phyloP scores from a whole-genome alignment of 2,329 filamentous ascomycete species.

The Cladosporium sphaerospermum region DNA sequence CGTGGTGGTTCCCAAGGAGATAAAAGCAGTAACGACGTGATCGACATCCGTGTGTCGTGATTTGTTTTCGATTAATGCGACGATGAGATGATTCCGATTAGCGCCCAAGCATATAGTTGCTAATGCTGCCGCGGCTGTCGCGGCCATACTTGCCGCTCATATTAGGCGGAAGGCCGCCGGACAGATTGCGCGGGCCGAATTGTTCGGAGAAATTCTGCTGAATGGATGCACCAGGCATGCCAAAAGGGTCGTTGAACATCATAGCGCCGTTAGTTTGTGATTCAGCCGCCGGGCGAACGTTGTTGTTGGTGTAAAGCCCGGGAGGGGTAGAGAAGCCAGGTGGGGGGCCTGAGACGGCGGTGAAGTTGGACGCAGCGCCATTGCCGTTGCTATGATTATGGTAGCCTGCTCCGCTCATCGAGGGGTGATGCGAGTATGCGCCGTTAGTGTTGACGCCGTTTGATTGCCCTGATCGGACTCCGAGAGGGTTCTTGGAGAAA shows the following conservation, averaged over 20 bases:
- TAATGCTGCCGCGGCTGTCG: constrained; percentile 16
- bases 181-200: constrained; percentile 19
- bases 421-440: constrained; percentile 46
- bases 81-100: neutral
- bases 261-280: neutral
- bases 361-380: constrained; percentile 36
- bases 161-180: constrained; percentile 25
- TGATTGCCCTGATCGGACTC: constrained; percentile 73
- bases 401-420: constrained; percentile 32
- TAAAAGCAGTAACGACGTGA: no score
- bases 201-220: constrained; percentile 18
- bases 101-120: constrained; percentile 14
- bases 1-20: no score
- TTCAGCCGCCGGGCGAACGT: neutral
- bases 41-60: no score
- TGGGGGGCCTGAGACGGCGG: constrained; percentile 56
- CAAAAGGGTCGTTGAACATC: constrained; percentile 27
- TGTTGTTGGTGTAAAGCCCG: constrained; percentile 15
- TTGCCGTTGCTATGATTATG: constrained; percentile 51
- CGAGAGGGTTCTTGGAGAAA: constrained; percentile 95
- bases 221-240: constrained; percentile 10
- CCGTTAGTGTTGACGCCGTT: constrained; percentile 46
- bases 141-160: constrained; percentile 22
- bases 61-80: no score
- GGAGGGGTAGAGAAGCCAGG: constrained; percentile 74